phyloP scores from a whole-genome alignment of 768 basidiomycete species.

The Mycena filopes region DNA sequence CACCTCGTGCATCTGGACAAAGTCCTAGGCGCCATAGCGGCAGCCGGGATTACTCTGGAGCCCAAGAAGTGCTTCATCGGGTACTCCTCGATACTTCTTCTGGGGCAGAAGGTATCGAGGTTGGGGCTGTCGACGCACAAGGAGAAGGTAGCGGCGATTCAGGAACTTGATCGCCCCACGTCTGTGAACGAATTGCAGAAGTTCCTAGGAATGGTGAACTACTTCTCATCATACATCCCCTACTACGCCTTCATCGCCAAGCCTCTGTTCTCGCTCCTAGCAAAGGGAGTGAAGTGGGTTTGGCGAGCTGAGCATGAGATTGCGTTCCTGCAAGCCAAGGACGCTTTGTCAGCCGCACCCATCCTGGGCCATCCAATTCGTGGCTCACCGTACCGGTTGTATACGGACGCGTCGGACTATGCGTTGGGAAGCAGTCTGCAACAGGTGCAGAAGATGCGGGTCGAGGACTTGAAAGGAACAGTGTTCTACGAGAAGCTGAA shows the following conservation, averaged over 20 bases:
- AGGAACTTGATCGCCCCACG: neutral
- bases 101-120: neutral
- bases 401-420: slow-evolving; percentile 1
- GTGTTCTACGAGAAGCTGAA: neutral
- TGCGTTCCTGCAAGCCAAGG: slow-evolving; percentile 36
- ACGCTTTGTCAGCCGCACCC: slow-evolving; percentile 34
- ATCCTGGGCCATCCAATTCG: slow-evolving; percentile 32
- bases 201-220: neutral
- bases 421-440: slow-evolving; percentile 11
- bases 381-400: slow-evolving; percentile 30
- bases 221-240: neutral
- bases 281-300: slow-evolving; percentile 36
- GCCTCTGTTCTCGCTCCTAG: slow-evolving; percentile 37
- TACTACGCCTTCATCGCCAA: slow-evolving; percentile 29
- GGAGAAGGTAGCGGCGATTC: neutral
- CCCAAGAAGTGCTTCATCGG: neutral
- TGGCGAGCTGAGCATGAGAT: slow-evolving; percentile 35
- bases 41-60: neutral
- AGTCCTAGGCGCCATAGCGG: neutral
- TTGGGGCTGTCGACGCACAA: neutral
- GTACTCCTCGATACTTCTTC: neutral
- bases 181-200: neutral
- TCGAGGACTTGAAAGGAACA: slow-evolving; percentile 22
- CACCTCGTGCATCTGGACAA: neutral
- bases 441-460: slow-evolving; percentile 22